Conservation (phyloP, 345 rosid genomes). For the Brassica nigra region DNA sequence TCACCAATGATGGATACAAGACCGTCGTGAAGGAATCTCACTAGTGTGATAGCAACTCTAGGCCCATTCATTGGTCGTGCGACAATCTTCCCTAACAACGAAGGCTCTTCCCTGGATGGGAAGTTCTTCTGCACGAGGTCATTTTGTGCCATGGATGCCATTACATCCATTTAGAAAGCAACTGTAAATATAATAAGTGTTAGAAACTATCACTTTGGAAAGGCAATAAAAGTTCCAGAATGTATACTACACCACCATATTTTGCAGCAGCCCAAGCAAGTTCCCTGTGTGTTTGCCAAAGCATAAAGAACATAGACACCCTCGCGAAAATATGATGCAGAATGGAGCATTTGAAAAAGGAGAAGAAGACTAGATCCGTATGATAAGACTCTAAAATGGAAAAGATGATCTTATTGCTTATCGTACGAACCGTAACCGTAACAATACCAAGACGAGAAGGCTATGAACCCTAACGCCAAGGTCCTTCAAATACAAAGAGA, state of each 20-base stretch:
- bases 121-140: conserved; percentile 73
- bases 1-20: conserved; percentile 88
- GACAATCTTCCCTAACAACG: conserved; percentile 91
- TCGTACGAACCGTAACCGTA: too few relatives aligned
- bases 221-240: conserved; percentile 94
- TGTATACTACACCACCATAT: conserved; percentile 97
- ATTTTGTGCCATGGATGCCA: conserved; percentile 34
- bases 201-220: conserved; percentile 62
- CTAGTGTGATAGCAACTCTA: conserved; percentile 94
- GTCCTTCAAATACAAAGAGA: too few relatives aligned
- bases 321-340: conserved; percentile 83
- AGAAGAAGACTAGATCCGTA: conserved; percentile 97
- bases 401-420: too few relatives aligned
- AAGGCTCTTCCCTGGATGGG: conserved; percentile 97
- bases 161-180: conserved; percentile 18
- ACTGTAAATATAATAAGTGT: not conserved
- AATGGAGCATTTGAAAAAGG: conserved; percentile 93
- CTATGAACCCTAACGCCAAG: too few relatives aligned
- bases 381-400: conserved; percentile 33
- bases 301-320: conserved; percentile 98
- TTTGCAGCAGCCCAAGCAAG: conserved; percentile 99
- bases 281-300: conserved; percentile 96
- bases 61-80: conserved; percentile 99
- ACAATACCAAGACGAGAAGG: too few relatives aligned
- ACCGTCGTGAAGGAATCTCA: conserved; percentile 97